A percentile compares a stretch with the other conserved stretches of the same genome.
Conservation (phyloP, 768 basidiomycete species). For the Amanita thiersii region DNA sequence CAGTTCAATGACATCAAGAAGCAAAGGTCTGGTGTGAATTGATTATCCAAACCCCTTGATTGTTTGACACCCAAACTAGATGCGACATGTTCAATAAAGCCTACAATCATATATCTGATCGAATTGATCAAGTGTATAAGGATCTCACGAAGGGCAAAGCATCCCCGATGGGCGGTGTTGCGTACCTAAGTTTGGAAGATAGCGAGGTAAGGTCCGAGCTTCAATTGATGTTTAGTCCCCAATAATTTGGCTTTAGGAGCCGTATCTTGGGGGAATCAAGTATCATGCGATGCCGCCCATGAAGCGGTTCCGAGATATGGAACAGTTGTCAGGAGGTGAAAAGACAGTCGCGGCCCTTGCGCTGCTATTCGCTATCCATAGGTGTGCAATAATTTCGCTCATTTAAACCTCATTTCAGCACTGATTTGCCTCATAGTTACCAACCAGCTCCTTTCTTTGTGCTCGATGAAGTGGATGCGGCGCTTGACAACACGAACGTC, state of each 20-base stretch:
- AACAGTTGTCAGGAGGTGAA: conserved; percentile 95
- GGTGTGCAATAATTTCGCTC: conserved; percentile 31
- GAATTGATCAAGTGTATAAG: conserved; percentile 95
- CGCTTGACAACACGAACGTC: conserved; percentile 97
- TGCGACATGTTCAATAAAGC: conserved; percentile 91
- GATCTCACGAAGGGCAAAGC: conserved; percentile 95
- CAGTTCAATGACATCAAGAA: conserved; percentile 85
- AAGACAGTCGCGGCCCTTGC: conserved; percentile 99
- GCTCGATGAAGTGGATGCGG: conserved; percentile 97
- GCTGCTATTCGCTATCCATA: conserved; percentile 93
- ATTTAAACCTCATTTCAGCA: background rate
- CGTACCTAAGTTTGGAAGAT: conserved; percentile 93
- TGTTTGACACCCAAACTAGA: conserved; percentile 17
- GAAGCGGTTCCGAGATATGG: conserved; percentile 99
- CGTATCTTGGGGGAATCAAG: conserved; percentile 61
- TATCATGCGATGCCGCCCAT: conserved; percentile 99
- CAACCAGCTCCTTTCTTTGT: conserved; percentile 98
- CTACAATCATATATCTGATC: conserved; percentile 91
- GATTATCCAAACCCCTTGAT: conserved; percentile 1
- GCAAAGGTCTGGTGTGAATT: conserved; percentile 53
- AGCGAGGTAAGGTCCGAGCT: conserved; percentile 59
- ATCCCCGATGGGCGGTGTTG: conserved; percentile 91
- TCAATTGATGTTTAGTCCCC: background rate
- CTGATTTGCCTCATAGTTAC: conserved; percentile 44
- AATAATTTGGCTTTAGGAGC: conserved; percentile 18